A percentile compares a stretch with the other conserved stretches of the same genome.
Evolutionary conservation across 345 rosid genomes (phyloP).

Genomic region (Populus nigra): DNA sequence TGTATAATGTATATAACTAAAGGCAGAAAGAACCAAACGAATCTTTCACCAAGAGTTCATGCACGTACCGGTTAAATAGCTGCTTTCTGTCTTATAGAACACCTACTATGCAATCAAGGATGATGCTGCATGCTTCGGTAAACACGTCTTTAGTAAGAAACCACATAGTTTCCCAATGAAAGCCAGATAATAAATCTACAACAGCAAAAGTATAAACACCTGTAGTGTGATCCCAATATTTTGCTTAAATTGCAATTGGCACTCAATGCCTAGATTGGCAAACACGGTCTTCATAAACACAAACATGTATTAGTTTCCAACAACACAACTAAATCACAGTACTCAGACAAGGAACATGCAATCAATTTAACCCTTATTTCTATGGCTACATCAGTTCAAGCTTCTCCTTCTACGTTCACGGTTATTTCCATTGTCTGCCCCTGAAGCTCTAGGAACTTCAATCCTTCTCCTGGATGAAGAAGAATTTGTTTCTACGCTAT

Average conservation of each 20-base stretch:
- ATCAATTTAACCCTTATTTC: background rate
- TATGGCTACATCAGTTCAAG: background rate
- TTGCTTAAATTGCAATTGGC: background rate
- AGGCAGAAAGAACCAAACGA: background rate
- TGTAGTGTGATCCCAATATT: background rate
- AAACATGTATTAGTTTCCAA: background rate
- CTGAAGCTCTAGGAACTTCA: constrained; percentile 10
- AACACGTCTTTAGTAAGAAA: background rate
- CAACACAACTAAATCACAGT: background rate
- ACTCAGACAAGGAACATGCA: background rate
- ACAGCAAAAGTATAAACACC: background rate
- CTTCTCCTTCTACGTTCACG: constrained; percentile 15
- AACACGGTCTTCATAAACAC: background rate
- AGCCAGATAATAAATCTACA: background rate
- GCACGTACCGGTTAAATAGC: background rate
- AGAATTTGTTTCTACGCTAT: constrained; percentile 2
- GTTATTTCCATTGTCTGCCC: background rate
- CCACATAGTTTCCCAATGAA: background rate
- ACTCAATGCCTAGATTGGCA: background rate
- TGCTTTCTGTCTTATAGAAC: background rate
- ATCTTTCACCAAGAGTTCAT: background rate
- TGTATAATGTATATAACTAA: background rate
- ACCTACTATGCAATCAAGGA: background rate
- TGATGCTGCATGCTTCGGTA: background rate
- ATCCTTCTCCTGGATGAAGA: constrained; percentile 10